Percentiles rank a stretch among this genome's conserved stretches.
Evolutionary conservation across 139 green algal genomes (phyloP).

Genomic region (Coelastrella sp.): DNA sequence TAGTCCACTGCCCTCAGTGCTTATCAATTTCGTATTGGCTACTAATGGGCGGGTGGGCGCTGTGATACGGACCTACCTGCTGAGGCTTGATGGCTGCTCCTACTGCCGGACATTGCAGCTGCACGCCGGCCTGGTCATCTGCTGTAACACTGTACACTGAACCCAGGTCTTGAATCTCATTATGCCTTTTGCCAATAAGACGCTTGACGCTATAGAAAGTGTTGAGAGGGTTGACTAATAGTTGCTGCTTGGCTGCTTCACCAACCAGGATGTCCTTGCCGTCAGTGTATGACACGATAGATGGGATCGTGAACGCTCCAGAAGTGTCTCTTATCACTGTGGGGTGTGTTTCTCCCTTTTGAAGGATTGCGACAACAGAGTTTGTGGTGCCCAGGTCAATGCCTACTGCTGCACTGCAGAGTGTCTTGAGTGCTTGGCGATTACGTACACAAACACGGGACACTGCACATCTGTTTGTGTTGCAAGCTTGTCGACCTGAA

Average conservation of each 20-base stretch:
- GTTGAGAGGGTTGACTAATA: constrained; percentile 55
- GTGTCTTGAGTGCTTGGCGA: neutral
- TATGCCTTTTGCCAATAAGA: constrained; percentile 64
- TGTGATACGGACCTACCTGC: constrained; percentile 43
- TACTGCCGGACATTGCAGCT: constrained; percentile 70
- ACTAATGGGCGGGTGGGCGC: too few relatives aligned
- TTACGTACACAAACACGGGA: too few relatives aligned
- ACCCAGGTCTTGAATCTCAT: neutral
- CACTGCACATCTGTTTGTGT: too few relatives aligned
- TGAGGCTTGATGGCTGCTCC: constrained; percentile 30
- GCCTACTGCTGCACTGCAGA: constrained; percentile 57
- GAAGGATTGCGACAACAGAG: constrained; percentile 64
- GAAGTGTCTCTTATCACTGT: neutral
- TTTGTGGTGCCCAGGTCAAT: constrained; percentile 86
- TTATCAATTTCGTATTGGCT: too few relatives aligned
- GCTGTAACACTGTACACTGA: constrained; percentile 55
- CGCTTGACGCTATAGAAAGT: constrained; percentile 82
- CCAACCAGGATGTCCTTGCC: constrained; percentile 67
- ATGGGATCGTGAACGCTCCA: constrained; percentile 55
- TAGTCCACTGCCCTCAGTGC: too few relatives aligned
- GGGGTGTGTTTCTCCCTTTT: constrained; percentile 47
- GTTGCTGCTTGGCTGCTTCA: constrained; percentile 48
- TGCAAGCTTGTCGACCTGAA: too few relatives aligned
- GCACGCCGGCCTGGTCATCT: constrained; percentile 84
- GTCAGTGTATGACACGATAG: constrained; percentile 53